Evolutionary conservation across 345 rosid genomes (phyloP), one percentile per base, ranked within the genome.

Genomic region (Turnera subulata): DNA sequence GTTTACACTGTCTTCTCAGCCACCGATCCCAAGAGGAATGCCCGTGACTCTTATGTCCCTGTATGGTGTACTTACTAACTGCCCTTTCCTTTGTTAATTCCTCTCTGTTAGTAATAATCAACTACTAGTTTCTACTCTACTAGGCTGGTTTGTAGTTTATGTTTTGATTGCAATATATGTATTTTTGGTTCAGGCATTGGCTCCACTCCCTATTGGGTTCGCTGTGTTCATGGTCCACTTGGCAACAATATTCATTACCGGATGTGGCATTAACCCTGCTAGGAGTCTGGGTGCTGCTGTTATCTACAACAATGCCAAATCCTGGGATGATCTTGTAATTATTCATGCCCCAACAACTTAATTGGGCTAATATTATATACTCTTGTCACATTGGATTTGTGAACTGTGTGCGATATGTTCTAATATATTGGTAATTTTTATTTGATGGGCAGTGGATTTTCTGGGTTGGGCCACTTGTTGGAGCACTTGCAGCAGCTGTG

Each of bases 361-460:
- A n/a, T n/a, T n/a, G n/a, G n/a, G n/a, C n/a, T n/a, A n/a, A n/a
- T n/a, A n/a, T n/a, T n/a, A n/a, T n/a, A n/a, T n/a, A n/a, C n/a
- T n/a, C n/a, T n/a, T n/a, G n/a, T n/a, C n/a, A n/a, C n/a, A n/a
- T n/a, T n/a, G n/a, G n/a, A n/a, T n/a, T n/a, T n/a, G n/a, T n/a
- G n/a, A n/a, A n/a, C n/a, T n/a, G n/a, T n/a, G n/a, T n/a, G n/a
- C n/a, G n/a, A n/a, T n/a, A n/a, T n/a, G n/a, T n/a, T n/a, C n/a
- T n/a, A n/a, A n/a, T n/a, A n/a, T n/a, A n/a, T n/a, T n/a, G n/a
- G n/a, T n/a, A n/a, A n/a, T n/a, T n/a, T n/a, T n/a, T n/a, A n/a
- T n/a, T n/a, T n/a, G n/a, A n/a, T n/a, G n/a, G n/a, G n/a, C n/a
- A 91, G 91, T 88, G 97, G 97, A 85, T 91, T 1, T 91, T 91